A percentile compares a stretch with the other conserved stretches of the same genome.
phyloP scores from a whole-genome alignment of 352 stramenopile genomes.

The Globisporangium echinulatum region DNA sequence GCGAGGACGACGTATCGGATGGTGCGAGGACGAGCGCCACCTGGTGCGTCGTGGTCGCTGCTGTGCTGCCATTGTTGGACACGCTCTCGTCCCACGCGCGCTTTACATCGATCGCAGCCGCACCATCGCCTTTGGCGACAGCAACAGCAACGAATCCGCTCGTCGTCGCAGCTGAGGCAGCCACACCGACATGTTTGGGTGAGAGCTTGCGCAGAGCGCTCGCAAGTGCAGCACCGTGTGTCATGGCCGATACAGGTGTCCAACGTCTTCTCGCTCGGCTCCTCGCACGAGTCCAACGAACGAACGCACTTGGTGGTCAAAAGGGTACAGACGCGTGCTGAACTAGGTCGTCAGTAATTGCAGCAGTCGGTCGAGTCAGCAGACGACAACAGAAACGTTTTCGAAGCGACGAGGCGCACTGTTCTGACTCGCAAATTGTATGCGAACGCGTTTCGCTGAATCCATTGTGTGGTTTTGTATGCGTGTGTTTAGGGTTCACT shows the following conservation, averaged over 20 bases:
- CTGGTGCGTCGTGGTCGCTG: background rate
- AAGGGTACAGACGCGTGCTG: too few relatives aligned
- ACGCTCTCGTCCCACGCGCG: conserved; percentile 2
- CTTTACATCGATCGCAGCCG: background rate
- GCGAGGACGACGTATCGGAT: background rate
- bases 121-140: background rate
- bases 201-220: background rate
- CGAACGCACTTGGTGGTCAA: too few relatives aligned
- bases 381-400: too few relatives aligned
- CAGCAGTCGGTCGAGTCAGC: background rate
- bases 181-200: background rate
- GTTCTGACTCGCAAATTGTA: background rate
- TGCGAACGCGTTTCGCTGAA: background rate
- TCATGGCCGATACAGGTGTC: conserved; percentile 2
- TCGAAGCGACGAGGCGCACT: background rate
- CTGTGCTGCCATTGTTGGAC: conserved; percentile 11
- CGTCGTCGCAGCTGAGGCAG: background rate
- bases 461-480: too few relatives aligned
- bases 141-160: background rate
- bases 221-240: background rate
- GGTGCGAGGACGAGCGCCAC: conserved; percentile 1
- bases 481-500: too few relatives aligned
- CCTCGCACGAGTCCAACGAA: conserved; percentile 3
- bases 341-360: too few relatives aligned
- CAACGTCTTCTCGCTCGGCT: conserved; percentile 7